Evolutionary conservation across 2,329 filamentous ascomycete species (phyloP), one percentile per base, ranked within the genome.

Genomic region (Pezicula radicicola): DNA sequence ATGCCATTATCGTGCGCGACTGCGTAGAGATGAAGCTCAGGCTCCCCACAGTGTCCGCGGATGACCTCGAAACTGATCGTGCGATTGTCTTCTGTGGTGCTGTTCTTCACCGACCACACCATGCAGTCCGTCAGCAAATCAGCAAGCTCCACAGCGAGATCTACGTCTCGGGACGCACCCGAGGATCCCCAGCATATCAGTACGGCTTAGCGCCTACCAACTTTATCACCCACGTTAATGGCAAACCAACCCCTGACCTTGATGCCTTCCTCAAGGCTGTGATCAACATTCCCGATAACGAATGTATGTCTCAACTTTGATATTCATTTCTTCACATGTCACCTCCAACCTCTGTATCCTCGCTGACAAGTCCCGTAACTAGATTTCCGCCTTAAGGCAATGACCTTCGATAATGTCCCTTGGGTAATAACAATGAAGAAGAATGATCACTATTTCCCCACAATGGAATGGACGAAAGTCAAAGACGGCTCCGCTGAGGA

Each of bases 401-500:
- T 97, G 69, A 97, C 94, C 0, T 99, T 99, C 66, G 94, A 99
- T 70, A 96, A 95, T 64, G 91, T 99, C 9, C 93, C 93, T 3
- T 99, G 94, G 91, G 91, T 99, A n/a, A 90, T 95, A 37, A 99
- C 94, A 8, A 96, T 99, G 89, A 99, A 99, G 84, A 97, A 97
- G 81, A 97, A 97, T 63, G 93, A 99, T 68, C 94, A 99, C 71
- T 99, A 99, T 69, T 88, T 88, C 70, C 84, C 85, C 0, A 87
- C 83, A 0, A 81, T 83, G 69, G 85, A 88, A 63, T 86, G 83
- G 78, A 80, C 84, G 69, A 87, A 86, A 68, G 84, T 87, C 57
- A 66, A 71, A 13, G 81, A 30, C 28, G 28, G 28, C 28, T 30
- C 28, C 3, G 28, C 28, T 9, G 28, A 30, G 10, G 28, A 83